Evolutionary conservation across 805 yeast species (phyloP).

Genomic region (Barnettozyma wickerhamii): DNA sequence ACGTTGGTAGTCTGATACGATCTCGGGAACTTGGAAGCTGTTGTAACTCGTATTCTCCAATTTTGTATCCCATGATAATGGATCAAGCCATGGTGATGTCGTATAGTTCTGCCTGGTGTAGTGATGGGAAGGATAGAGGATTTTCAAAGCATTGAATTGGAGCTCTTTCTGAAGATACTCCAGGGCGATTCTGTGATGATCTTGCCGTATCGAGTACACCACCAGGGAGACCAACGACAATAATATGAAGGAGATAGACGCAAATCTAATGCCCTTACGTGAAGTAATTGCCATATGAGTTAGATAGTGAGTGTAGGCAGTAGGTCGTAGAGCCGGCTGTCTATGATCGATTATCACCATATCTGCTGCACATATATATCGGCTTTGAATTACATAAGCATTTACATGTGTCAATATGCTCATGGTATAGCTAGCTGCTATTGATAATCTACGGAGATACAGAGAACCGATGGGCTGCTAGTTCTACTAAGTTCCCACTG

Average conservation of each 20-base stretch:
- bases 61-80: conserved; percentile 3
- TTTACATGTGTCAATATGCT: too few relatives aligned
- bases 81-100: conserved; percentile 14
- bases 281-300: too few relatives aligned
- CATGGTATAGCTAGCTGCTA: too few relatives aligned
- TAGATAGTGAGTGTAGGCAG: too few relatives aligned
- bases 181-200: conserved; percentile 20
- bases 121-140: conserved; percentile 22
- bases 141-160: conserved; percentile 19
- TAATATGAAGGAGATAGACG: not conserved
- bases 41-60: not conserved
- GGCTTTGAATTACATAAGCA: too few relatives aligned
- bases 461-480: too few relatives aligned
- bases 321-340: too few relatives aligned
- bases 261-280: not conserved
- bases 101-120: conserved; percentile 21
- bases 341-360: too few relatives aligned
- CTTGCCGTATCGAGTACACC: conserved; percentile 12
- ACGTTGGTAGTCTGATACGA: not conserved
- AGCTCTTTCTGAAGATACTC: conserved; percentile 18
- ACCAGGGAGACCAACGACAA: not conserved
- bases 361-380: too few relatives aligned
- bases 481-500: too few relatives aligned
- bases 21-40: not conserved
- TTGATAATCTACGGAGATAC: too few relatives aligned